Conservation (phyloP, 148 eudicot genomes). For the Chenopodium album region DNA sequence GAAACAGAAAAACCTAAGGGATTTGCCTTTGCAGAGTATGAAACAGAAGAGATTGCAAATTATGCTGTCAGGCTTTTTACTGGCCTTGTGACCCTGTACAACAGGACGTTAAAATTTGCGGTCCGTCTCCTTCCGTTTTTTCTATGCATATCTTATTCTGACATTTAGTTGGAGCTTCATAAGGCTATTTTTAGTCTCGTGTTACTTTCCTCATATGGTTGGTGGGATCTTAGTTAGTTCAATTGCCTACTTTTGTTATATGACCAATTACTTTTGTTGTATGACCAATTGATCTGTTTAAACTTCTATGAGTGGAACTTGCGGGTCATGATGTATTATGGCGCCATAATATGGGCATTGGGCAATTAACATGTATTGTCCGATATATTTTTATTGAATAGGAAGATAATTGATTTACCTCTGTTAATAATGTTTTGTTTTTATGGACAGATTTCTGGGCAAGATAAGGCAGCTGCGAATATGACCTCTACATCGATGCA, state of each 20-base stretch:
- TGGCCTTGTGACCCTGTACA: slow-evolving; percentile 86
- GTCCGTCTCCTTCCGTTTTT: slow-evolving; percentile 36
- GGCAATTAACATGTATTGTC: slow-evolving; percentile 2
- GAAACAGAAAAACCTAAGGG: slow-evolving; percentile 92
- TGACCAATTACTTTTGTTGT: neutral
- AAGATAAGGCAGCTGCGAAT: slow-evolving; percentile 42
- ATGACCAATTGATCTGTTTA: neutral
- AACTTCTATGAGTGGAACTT: neutral
- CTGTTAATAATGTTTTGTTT: slow-evolving; percentile 7
- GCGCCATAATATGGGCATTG: slow-evolving; percentile 3
- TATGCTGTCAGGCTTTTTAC: slow-evolving; percentile 90
- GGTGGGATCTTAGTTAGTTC: neutral
- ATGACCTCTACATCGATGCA: slow-evolving; percentile 23
- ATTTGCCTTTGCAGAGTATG: slow-evolving; percentile 88
- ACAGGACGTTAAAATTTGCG: slow-evolving; percentile 74
- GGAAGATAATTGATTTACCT: neutral
- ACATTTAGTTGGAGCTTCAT: neutral
- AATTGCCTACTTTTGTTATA: neutral
- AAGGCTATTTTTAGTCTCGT: neutral
- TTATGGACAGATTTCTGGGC: slow-evolving; percentile 81
- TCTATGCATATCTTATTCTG: neutral
- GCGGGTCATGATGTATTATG: neutral
- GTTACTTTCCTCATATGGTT: neutral
- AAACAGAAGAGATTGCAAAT: slow-evolving; percentile 79
- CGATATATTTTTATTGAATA: neutral